Evolutionary conservation across 208 protist species (phyloP), one percentile per base, ranked within the genome.

Genomic region (Trypanosoma boissoni): DNA sequence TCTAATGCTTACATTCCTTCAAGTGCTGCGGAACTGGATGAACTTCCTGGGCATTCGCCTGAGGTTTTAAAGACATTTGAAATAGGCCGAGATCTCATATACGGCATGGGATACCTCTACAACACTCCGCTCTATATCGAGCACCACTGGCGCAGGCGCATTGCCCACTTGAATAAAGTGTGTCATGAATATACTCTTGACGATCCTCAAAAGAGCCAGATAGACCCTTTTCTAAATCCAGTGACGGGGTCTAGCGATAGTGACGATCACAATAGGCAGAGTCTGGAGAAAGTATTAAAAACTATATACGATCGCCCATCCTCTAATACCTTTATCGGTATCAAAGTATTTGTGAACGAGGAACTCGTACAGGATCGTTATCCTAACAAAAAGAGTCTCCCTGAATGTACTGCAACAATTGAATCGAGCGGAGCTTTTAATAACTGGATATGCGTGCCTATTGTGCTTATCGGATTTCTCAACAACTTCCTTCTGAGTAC

Each of bases 101-200:
- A 92, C 69, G 85, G 78, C 32, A 74, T 92, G 58, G 85, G 68
- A 29, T 92, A 83, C 52, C 66, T 92, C 3, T 61, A 83, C 56
- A 83, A 76, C 57, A 80, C 80, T 4, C 69, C 85, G 7, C 80
- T 92, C 37, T 81, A 67, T 42, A 77, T 77, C 34, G 85, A 92
- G 62, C 76, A 92, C 50, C 64, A 80, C 65, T 88, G 85, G 80
- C 77, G 80, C 21, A 55, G 61, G 34, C 80, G 85, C 4, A 78
- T 88, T 8, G 50, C 62, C 9, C 78, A 91, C 52, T 62, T 80
- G 8, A 50, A 71, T 48, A 71, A 55, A 21, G 64, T 79, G 23
- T 74, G 56, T 54, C 41, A 61, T 9, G 57, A 52, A 0, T 43
- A 54, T 42, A 63, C 58, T 5, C 6, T 39, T 39, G 34, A 12